Evolutionary conservation across 306 rosid species (phyloP).

Genomic region (Spatholobus suberectus): DNA sequence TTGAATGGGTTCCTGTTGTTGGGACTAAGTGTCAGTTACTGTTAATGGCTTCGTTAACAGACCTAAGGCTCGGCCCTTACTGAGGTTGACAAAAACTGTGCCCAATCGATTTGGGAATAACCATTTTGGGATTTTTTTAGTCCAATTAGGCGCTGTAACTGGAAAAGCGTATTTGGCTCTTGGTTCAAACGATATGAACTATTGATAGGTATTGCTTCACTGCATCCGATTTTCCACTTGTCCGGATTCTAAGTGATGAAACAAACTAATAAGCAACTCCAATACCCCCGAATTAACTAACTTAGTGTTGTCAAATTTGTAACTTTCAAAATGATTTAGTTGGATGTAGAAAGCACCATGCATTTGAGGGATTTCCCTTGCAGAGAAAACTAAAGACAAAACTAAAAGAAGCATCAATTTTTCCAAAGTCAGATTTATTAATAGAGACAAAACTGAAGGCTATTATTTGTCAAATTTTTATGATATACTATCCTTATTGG

Average conservation of each 20-base stretch:
- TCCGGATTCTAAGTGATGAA: neutral
- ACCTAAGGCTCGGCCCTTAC: neutral
- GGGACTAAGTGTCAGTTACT: constrained; percentile 33
- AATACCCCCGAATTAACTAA: neutral
- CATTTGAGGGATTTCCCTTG: neutral
- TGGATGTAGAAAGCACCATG: neutral
- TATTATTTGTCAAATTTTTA: neutral
- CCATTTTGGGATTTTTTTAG: neutral
- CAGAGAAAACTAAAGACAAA: neutral
- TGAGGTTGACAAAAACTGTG: constrained; percentile 20
- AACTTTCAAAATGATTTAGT: constrained; percentile 13
- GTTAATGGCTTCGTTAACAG: neutral
- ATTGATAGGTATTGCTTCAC: neutral
- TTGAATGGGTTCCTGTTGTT: constrained; percentile 19
- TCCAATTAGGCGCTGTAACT: constrained; percentile 19
- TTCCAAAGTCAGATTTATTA: neutral
- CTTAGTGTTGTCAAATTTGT: neutral
- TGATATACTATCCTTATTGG: neutral
- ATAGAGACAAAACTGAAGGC: neutral
- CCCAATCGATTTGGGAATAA: constrained; percentile 20
- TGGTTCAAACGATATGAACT: neutral
- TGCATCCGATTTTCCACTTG: constrained; percentile 15
- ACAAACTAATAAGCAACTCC: neutral
- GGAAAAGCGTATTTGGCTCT: neutral
- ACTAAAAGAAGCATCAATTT: neutral